These are phyloP conservation scores for Abrus pulchellus DNA, from an alignment of 306 rosid species.

Conservation along the genomic window DNA sequence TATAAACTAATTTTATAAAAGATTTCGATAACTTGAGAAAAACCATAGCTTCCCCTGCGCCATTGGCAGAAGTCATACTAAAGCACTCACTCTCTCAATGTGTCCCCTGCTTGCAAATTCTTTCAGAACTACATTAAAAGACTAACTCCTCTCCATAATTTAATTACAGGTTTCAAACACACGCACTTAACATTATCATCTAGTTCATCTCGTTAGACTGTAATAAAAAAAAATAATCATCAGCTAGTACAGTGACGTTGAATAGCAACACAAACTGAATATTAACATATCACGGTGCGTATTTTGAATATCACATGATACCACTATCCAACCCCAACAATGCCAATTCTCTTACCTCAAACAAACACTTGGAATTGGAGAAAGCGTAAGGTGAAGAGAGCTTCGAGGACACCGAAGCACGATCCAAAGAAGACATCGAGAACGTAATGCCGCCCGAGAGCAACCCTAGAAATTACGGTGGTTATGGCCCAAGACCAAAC, in stretches of 20 bases:
- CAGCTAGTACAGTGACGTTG: not conserved
- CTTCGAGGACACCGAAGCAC: constrained; percentile 71
- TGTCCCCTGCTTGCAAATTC: constrained; percentile 7
- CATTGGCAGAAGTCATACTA: not conserved
- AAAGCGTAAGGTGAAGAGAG: constrained; percentile 59
- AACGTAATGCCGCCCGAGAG: constrained; percentile 81
- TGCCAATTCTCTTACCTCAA: constrained; percentile 52
- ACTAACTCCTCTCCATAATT: constrained; percentile 14
- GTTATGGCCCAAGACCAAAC: constrained; percentile 67
- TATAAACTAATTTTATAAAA: not conserved
- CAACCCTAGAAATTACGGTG: constrained; percentile 67
- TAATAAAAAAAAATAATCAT: not conserved
- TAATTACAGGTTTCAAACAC: not conserved
- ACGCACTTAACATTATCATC: constrained; percentile 7
- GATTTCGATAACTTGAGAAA: not conserved
- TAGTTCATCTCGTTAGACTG: not conserved
- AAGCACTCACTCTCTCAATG: not conserved
- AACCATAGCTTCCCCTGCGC: not conserved
- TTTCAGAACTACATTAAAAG: not conserved
- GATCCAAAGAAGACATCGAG: constrained; percentile 59
- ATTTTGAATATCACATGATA: not conserved
- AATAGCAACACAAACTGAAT: constrained; percentile 5
- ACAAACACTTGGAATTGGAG: constrained; percentile 46
- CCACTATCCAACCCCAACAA: not conserved
- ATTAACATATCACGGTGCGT: not conserved